These are phyloP conservation scores for Candida nanaspora DNA, from an alignment of 805 yeast species.

Conservation along the genomic window DNA sequence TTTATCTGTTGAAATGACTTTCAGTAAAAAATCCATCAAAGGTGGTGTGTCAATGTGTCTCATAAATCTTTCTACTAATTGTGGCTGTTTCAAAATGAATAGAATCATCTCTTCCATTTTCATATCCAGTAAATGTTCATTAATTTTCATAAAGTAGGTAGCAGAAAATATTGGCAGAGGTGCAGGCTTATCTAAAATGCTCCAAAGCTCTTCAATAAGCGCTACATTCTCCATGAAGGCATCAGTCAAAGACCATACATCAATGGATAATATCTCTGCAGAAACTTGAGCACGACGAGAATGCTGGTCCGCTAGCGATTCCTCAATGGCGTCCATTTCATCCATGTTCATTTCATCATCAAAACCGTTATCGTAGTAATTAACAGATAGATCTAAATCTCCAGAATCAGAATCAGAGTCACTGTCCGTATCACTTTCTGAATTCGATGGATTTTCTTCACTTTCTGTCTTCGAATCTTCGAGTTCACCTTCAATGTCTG, in stretches of 20 bases:
- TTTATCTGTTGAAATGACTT: slow-evolving; percentile 89
- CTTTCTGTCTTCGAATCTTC: slow-evolving; percentile 10
- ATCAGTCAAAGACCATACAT: slow-evolving; percentile 90
- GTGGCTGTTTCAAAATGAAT: slow-evolving; percentile 62
- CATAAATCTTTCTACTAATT: slow-evolving; percentile 73
- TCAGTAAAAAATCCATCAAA: slow-evolving; percentile 83
- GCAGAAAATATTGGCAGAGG: slow-evolving; percentile 73
- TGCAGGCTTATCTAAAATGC: slow-evolving; percentile 57
- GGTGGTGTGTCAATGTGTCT: slow-evolving; percentile 89
- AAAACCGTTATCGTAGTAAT: slow-evolving; percentile 18
- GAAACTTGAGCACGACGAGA: slow-evolving; percentile 55
- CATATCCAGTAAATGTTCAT: slow-evolving; percentile 84
- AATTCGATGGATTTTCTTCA: slow-evolving; percentile 11
- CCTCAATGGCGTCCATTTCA: slow-evolving; percentile 22
- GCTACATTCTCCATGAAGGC: slow-evolving; percentile 72
- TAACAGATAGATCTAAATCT: slow-evolving; percentile 3
- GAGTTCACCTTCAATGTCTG: background rate
- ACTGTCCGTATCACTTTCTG: slow-evolving; percentile 9
- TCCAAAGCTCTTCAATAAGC: slow-evolving; percentile 70
- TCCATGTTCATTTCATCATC: slow-evolving; percentile 13
- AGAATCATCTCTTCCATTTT: slow-evolving; percentile 71
- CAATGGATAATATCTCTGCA: slow-evolving; percentile 84
- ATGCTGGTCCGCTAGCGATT: slow-evolving; percentile 27
- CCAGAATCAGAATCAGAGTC: slow-evolving; percentile 13
- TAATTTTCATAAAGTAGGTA: slow-evolving; percentile 84